Conservation (phyloP, 1,284 basidiomycete genomes). For the Athelia sp. region DNA sequence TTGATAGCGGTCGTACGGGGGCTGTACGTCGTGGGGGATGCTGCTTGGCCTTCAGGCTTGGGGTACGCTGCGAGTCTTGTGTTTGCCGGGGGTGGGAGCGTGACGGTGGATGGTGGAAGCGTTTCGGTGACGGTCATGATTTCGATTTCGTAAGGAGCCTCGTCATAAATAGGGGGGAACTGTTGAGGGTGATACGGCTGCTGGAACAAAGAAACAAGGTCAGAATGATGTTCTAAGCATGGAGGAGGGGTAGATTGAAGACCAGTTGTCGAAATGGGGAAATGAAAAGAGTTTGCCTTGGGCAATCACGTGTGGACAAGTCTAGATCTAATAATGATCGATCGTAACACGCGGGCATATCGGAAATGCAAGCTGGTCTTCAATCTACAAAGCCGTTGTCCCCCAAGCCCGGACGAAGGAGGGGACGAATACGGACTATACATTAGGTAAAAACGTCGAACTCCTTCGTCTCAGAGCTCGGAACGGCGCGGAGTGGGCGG, state of each 20-base stretch:
- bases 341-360: slow-evolving; percentile 26
- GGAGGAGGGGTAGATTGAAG: slow-evolving; percentile 30
- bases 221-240: slow-evolving; percentile 28
- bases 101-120: slow-evolving; percentile 45
- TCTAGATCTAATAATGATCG: too few species aligned
- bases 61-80: slow-evolving; percentile 73
- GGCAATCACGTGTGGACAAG: slow-evolving; percentile 43
- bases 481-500: slow-evolving; percentile 75
- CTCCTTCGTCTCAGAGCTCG: slow-evolving; percentile 90
- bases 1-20: slow-evolving; percentile 70
- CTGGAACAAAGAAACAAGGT: slow-evolving; percentile 27
- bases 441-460: slow-evolving; percentile 43
- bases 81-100: slow-evolving; percentile 69
- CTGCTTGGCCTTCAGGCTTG: slow-evolving; percentile 55
- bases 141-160: slow-evolving; percentile 62
- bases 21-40: slow-evolving; percentile 45
- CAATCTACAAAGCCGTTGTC: slow-evolving; percentile 66
- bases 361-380: slow-evolving; percentile 35
- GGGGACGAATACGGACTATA: slow-evolving; percentile 73
- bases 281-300: slow-evolving; percentile 18
- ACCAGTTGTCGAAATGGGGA: slow-evolving; percentile 29
- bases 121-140: slow-evolving; percentile 65
- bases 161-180: slow-evolving; percentile 57
- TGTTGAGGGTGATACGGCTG: slow-evolving; percentile 37
- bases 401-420: slow-evolving; percentile 85